Percentiles rank a stretch among this genome's conserved stretches.
These are phyloP conservation scores for Penicillium sp. DNA, from an alignment of 2,329 filamentous ascomycete species.

Conservation along the genomic window DNA sequence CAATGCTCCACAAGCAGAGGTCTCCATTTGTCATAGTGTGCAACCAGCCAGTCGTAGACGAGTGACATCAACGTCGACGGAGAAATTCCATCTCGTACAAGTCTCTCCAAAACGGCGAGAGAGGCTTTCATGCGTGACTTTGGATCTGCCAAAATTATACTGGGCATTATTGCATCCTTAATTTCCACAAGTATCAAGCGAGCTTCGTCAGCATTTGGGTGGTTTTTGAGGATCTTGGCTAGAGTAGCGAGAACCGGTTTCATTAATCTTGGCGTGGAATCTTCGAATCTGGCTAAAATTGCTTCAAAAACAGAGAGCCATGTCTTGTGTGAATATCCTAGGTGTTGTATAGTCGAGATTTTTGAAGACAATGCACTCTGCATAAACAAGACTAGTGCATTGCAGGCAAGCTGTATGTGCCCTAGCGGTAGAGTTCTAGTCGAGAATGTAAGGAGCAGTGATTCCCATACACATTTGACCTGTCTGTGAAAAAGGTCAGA, in stretches of 20 bases:
- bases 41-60: slow-evolving; percentile 31
- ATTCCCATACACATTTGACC: slow-evolving; percentile 34
- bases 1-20: slow-evolving; percentile 30
- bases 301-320: slow-evolving; percentile 41
- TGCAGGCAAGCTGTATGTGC: slow-evolving; percentile 42
- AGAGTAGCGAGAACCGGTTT: slow-evolving; percentile 43
- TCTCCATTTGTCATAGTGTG: slow-evolving; percentile 29
- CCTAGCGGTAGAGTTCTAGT: slow-evolving; percentile 32
- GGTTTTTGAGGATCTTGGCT: slow-evolving; percentile 29
- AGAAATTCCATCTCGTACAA: slow-evolving; percentile 34
- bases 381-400: slow-evolving; percentile 43
- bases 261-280: slow-evolving; percentile 42
- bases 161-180: slow-evolving; percentile 28
- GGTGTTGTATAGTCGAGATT: slow-evolving; percentile 25
- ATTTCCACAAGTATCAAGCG: slow-evolving; percentile 23
- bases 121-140: slow-evolving; percentile 36
- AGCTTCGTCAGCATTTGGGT: slow-evolving; percentile 20
- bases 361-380: slow-evolving; percentile 33
- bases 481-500: slow-evolving; percentile 21
- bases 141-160: slow-evolving; percentile 36
- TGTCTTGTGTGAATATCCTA: slow-evolving; percentile 30
- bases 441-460: slow-evolving; percentile 39
- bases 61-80: slow-evolving; percentile 28
- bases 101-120: slow-evolving; percentile 33
- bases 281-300: slow-evolving; percentile 39